Conservation (phyloP, 2,329 filamentous ascomycete species). For the Colletotrichum agaves region DNA sequence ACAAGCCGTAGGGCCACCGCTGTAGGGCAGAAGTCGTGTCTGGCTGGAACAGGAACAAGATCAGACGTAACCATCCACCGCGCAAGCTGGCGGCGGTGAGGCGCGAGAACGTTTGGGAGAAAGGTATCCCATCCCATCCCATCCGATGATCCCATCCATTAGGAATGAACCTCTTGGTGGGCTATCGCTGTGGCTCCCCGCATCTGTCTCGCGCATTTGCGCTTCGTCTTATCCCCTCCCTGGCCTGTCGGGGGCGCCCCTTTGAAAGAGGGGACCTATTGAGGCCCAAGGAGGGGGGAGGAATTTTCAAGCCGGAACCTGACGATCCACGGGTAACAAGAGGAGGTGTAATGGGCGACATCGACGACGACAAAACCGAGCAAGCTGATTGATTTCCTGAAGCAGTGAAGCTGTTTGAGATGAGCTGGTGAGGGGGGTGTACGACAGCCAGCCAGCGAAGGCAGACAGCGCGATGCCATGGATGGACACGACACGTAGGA, state of each 20-base stretch:
- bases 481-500: constrained; percentile 9
- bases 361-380: neutral
- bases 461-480: neutral
- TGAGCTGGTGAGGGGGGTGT: constrained; percentile 20
- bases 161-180: neutral
- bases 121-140: no score
- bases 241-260: neutral
- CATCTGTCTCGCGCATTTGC: constrained; percentile 7
- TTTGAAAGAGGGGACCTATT: constrained; percentile 13
- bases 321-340: constrained; percentile 7
- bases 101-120: no score
- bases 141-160: no score
- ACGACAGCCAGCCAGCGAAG: constrained; percentile 8
- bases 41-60: constrained; percentile 18
- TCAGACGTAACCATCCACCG: constrained; percentile 13
- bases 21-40: neutral
- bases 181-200: constrained; percentile 3
- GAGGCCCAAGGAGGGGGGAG: constrained; percentile 10
- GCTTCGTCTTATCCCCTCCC: constrained; percentile 5
- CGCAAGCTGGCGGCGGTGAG: constrained; percentile 13
- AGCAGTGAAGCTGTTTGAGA: constrained; percentile 11
- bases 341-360: neutral
- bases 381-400: neutral
- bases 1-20: constrained; percentile 1
- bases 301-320: constrained; percentile 9